Evolutionary conservation across 371 early-diverging fungal species (phyloP), one percentile per base, ranked within the genome.

Genomic region (Blastocladiella emersonii): DNA sequence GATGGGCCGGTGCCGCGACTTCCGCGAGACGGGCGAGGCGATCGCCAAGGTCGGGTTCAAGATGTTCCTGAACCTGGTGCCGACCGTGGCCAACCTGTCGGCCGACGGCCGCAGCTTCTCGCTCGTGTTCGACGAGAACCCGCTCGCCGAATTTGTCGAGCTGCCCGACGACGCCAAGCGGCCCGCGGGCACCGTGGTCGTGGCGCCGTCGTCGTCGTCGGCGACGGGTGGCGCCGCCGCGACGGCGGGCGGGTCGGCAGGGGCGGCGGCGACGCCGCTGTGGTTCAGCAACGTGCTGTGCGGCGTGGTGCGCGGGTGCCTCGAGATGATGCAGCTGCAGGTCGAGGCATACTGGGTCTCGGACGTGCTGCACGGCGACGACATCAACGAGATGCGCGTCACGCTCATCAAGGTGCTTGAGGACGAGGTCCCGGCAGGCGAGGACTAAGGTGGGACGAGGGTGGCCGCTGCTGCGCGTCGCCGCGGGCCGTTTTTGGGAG

Each of bases 311-410:
- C 82, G 95, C 12, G 98, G 96, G 19, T 89, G 93, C 8, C 74
- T 97, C 62, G 97, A 98, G 67, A 95, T 96, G 93, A 92, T 91
- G 63, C 90, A 92, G 72, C 82, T 98, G 86, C 92, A 93, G 68
- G 89, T 92, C 12, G 92, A 93, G 64, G 78, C 81, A 13, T 70
- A 70, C 32, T 96, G 95, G 76, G 81, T 94, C 8, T 82, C 81
- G 27, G 93, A 93, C 73, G 77, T 78, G 17, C 76, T 97, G 62
- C 79, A 88, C 19, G 96, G 96, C 35, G 95, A 95, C 63, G 93
- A 95, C 0, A 63, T 70, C 23, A 91, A 95, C 0, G 95, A 95
- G 76, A 86, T 98, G 57, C 81, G 92, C 32, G 86, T 97, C 37
- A 87, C 84, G 67, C 72, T 96, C 34, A 74, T 93, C 57, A 85